Evolutionary conservation across 208 protist species (phyloP).

Genomic region (Crithidia expoeki): DNA sequence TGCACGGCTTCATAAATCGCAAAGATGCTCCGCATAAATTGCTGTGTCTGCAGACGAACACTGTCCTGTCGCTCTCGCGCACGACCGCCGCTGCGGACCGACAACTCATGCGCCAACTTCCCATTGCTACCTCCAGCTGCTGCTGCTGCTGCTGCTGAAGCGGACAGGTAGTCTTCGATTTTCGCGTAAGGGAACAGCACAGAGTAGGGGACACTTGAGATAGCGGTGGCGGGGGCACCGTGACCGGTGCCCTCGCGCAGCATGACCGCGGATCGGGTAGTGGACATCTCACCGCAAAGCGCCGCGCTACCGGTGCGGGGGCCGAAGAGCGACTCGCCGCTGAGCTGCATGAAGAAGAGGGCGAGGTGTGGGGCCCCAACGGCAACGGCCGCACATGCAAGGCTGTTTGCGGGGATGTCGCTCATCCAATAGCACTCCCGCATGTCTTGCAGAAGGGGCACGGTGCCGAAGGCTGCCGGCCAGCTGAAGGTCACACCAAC

Average conservation of each 20-base stretch:
- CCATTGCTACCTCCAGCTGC: no score
- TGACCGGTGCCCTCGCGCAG: constrained; percentile 7
- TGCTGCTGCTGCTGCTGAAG: neutral
- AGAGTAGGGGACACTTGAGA: constrained; percentile 39
- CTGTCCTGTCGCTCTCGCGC: constrained; percentile 27
- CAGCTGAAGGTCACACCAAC: neutral
- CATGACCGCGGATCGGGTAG: constrained; percentile 22
- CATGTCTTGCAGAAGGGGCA: constrained; percentile 53
- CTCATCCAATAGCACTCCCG: constrained; percentile 60
- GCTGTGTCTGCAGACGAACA: constrained; percentile 18
- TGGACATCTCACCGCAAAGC: constrained; percentile 13
- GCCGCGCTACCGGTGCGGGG: constrained; percentile 42
- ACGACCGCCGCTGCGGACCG: constrained; percentile 14
- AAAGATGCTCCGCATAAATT: constrained; percentile 22
- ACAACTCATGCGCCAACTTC: neutral
- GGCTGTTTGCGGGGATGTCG: constrained; percentile 53
- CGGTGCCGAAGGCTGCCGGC: constrained; percentile 35
- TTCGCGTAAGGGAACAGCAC: constrained; percentile 55
- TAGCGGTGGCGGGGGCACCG: neutral
- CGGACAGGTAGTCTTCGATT: constrained; percentile 8
- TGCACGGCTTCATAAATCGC: constrained; percentile 24
- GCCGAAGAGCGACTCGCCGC: constrained; percentile 63
- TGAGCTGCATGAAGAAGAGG: constrained; percentile 58
- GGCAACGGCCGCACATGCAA: constrained; percentile 49
- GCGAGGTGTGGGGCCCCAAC: constrained; percentile 54